phyloP scores from a whole-genome alignment of 208 protist species.

The Acanthamoeba healyi region DNA sequence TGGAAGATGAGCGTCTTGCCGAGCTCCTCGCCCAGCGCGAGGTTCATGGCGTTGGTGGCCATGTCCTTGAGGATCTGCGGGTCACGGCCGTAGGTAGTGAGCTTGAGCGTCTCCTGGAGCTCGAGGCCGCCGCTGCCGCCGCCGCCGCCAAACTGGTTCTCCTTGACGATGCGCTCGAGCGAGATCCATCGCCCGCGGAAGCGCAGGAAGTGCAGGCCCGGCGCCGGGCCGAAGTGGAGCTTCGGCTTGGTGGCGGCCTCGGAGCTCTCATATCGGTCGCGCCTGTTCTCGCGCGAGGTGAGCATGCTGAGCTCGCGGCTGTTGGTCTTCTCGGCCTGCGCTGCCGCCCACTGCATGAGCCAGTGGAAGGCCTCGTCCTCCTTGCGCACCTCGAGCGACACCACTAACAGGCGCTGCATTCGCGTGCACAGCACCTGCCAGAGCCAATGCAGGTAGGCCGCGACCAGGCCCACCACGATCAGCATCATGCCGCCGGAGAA shows the following conservation, averaged over 20 bases:
- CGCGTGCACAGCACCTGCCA: too few species aligned
- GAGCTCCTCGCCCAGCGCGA: too few species aligned
- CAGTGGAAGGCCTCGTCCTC: too few species aligned
- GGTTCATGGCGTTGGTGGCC: not conserved
- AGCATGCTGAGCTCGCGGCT: conserved; percentile 28
- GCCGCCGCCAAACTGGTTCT: not conserved
- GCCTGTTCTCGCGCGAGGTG: not conserved
- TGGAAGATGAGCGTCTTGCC: too few species aligned
- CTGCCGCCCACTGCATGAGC: not conserved
- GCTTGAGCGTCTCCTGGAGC: conserved; percentile 14
- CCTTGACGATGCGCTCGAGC: conserved; percentile 8
- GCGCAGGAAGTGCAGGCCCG: not conserved
- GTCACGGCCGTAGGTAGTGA: not conserved
- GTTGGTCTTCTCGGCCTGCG: not conserved
- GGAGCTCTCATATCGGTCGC: not conserved
- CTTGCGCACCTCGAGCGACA: too few species aligned
- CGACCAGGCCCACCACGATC: too few species aligned
- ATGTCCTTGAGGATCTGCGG: not conserved
- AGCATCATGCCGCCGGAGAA: too few species aligned
- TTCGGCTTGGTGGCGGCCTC: conserved; percentile 9
- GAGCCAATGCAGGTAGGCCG: too few species aligned
- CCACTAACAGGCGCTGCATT: not conserved
- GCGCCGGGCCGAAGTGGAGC: conserved; percentile 21
- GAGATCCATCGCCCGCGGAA: not conserved
- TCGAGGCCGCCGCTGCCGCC: not conserved